Percentiles rank a stretch among this genome's conserved stretches.
These are phyloP conservation scores for Smallanthus sonchifolius DNA, from an alignment of 129 eudicot species.

Conservation along the genomic window DNA sequence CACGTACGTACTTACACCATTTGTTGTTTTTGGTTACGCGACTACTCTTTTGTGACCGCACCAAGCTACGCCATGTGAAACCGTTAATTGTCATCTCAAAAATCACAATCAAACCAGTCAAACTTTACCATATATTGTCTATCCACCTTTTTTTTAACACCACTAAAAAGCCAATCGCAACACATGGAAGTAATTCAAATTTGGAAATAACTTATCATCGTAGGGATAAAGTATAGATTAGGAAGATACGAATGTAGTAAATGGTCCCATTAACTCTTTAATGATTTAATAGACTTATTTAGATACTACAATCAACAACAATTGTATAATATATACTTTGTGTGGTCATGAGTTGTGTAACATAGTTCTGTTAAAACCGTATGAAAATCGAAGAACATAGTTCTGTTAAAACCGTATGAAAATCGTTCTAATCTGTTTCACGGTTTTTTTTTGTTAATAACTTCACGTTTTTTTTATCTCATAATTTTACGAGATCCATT, in stretches of 20 bases:
- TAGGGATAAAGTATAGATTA: constrained; percentile 7
- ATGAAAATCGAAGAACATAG: too few relatives aligned
- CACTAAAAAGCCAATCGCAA: neutral
- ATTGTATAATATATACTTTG: neutral
- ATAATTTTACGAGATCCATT: too few relatives aligned
- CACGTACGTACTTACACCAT: neutral
- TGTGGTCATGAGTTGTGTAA: neutral
- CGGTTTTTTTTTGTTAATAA: too few relatives aligned
- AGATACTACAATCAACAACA: neutral
- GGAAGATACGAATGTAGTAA: constrained; percentile 1
- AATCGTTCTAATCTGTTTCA: too few relatives aligned
- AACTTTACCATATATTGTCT: neutral
- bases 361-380: too few relatives aligned
- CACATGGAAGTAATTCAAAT: constrained; percentile 8
- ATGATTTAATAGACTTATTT: neutral
- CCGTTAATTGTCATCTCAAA: neutral
- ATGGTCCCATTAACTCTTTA: constrained; percentile 22
- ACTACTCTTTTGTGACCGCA: constrained; percentile 7
- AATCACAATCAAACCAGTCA: neutral
- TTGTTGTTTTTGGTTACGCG: neutral
- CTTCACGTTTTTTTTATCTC: too few relatives aligned
- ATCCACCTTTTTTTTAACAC: neutral
- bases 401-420: too few relatives aligned
- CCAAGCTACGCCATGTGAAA: neutral
- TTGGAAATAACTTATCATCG: neutral